A percentile compares a stretch with the other conserved stretches of the same genome.
These are phyloP conservation scores for Marchantia polymorpha DNA, from an alignment of 225 moss, liverwort and hornwort species.

Conservation along the genomic window DNA sequence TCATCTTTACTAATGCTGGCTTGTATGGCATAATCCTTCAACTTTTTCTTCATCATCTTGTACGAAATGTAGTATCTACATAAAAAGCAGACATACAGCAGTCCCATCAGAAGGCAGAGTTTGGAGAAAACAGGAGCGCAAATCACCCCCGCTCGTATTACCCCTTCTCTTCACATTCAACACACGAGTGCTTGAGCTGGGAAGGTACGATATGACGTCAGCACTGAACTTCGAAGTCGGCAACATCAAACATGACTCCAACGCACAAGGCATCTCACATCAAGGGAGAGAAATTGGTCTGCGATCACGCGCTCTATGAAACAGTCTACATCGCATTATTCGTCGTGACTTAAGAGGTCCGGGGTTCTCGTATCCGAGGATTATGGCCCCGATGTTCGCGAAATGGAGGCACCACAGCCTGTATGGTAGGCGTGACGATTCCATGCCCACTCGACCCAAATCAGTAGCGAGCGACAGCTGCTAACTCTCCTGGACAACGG, in stretches of 20 bases:
- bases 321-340: background rate
- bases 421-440: background rate
- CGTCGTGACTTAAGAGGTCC: background rate
- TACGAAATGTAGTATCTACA: slow-evolving; percentile 86
- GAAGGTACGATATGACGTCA: background rate
- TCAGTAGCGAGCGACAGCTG: background rate
- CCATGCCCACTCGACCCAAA: background rate
- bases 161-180: background rate
- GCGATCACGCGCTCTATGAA: no score
- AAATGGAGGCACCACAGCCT: background rate
- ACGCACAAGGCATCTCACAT: background rate
- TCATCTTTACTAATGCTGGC: slow-evolving; percentile 45
- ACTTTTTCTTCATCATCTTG: slow-evolving; percentile 75
- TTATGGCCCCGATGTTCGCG: background rate
- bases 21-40: slow-evolving; percentile 44
- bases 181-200: no score
- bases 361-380: background rate
- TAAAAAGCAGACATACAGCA: background rate
- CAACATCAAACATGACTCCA: background rate
- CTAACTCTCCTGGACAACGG: no score
- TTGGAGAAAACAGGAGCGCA: no score
- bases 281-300: no score
- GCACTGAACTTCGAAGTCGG: background rate
- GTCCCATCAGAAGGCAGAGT: background rate
- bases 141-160: no score